These are phyloP conservation scores for Tubosaeta sp. DNA, from an alignment of 768 basidiomycete species.

Conservation along the genomic window DNA sequence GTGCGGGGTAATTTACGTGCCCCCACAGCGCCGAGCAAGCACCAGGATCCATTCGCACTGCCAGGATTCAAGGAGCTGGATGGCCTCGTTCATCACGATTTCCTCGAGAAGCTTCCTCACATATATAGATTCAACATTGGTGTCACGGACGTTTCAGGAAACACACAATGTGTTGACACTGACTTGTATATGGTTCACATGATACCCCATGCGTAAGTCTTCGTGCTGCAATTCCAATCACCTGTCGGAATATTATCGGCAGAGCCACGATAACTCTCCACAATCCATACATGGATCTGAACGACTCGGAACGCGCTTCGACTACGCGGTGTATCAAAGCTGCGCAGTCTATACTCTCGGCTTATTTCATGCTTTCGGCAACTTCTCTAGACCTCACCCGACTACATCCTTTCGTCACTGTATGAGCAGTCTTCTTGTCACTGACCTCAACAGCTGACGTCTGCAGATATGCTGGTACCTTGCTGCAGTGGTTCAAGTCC, in stretches of 20 bases:
- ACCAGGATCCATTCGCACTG: conserved; percentile 65
- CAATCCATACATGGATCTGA: conserved; percentile 77
- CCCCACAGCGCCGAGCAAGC: conserved; percentile 62
- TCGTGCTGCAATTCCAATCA: conserved; percentile 1
- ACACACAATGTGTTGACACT: conserved; percentile 59
- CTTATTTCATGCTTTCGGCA: conserved; percentile 74
- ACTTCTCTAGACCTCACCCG: conserved; percentile 79
- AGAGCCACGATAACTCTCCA: conserved; percentile 88
- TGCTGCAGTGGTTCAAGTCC: conserved; percentile 81
- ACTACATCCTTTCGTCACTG: conserved; percentile 78
- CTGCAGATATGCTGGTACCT: conserved; percentile 85
- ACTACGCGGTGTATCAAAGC: conserved; percentile 70
- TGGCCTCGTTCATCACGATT: conserved; percentile 58
- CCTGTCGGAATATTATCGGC: conserved; percentile 11
- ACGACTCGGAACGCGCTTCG: conserved; percentile 59
- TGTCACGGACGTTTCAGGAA: conserved; percentile 56
- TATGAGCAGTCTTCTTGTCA: conserved; percentile 34
- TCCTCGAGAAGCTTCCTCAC: conserved; percentile 67
- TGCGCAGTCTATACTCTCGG: conserved; percentile 66
- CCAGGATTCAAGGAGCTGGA: conserved; percentile 71
- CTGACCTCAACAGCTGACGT: conserved; percentile 13
- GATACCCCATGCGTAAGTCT: conserved; percentile 73
- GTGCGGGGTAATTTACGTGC: conserved; percentile 69
- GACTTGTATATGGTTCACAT: conserved; percentile 86
- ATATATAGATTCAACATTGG: conserved; percentile 60